Evolutionary conservation across 2,329 filamentous ascomycete species (phyloP).

Genomic region (Penicillium sp.): DNA sequence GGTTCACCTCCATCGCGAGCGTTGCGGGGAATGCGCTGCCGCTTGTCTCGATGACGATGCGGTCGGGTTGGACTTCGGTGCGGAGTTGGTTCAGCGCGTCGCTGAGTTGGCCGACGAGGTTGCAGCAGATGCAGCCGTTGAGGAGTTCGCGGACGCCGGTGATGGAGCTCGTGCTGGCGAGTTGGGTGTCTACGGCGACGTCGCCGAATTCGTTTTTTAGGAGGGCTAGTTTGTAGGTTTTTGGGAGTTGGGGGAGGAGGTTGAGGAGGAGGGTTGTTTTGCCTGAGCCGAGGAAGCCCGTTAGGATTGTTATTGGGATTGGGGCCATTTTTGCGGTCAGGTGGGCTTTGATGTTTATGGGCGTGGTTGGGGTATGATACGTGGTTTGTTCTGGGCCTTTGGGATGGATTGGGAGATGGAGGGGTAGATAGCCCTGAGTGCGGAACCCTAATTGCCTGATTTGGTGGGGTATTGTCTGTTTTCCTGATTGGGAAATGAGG

Average conservation of each 20-base stretch:
- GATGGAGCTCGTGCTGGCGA: constrained; percentile 77
- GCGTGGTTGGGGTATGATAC: neutral
- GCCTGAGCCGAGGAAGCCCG: constrained; percentile 91
- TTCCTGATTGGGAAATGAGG: neutral
- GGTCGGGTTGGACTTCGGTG: constrained; percentile 60
- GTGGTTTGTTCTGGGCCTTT: neutral
- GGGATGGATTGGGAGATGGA: neutral
- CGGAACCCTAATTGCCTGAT: constrained; percentile 2
- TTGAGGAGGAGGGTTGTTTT: constrained; percentile 96
- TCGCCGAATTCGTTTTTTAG: constrained; percentile 99
- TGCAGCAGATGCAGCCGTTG: constrained; percentile 98
- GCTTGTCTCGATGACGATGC: constrained; percentile 90
- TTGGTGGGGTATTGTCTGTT: neutral
- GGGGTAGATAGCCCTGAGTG: constrained; percentile 5
- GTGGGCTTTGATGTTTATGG: neutral
- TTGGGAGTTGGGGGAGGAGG: constrained; percentile 84
- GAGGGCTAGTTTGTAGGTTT: constrained; percentile 83
- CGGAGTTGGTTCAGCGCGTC: constrained; percentile 74
- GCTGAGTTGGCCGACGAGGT: constrained; percentile 85
- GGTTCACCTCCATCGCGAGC: constrained; percentile 83
- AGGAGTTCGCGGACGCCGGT: constrained; percentile 88
- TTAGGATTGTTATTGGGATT: constrained; percentile 90
- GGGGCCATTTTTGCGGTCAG: constrained; percentile 51
- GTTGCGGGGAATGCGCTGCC: constrained; percentile 87
- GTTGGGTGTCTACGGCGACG: constrained; percentile 85